Conservation (phyloP, 805 yeast genomes). For the Saccharomycopsis sp. region DNA sequence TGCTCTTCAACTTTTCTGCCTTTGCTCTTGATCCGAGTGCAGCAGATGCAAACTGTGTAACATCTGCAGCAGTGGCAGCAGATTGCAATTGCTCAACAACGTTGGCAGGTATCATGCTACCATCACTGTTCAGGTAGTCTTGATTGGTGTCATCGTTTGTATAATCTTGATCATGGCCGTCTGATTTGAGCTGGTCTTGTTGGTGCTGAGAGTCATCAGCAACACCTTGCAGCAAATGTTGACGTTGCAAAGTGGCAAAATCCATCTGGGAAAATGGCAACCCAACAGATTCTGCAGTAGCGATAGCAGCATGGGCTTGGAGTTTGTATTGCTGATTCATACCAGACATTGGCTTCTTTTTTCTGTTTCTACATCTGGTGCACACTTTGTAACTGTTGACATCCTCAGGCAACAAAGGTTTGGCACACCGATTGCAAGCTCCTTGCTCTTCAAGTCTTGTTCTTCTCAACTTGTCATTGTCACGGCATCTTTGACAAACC, state of each 20-base stretch:
- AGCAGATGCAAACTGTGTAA: slow-evolving; percentile 9
- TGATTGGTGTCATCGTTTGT: too few species aligned
- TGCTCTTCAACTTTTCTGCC: slow-evolving; percentile 1
- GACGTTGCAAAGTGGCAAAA: slow-evolving; percentile 1
- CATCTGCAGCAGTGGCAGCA: slow-evolving; percentile 12
- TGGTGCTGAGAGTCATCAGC: too few species aligned
- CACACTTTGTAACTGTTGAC: slow-evolving; percentile 50
- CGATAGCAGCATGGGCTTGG: slow-evolving; percentile 5
- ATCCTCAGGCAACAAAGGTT: slow-evolving; percentile 36
- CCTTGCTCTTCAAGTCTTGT: slow-evolving; percentile 48
- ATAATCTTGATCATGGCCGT: not conserved
- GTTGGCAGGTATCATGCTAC: slow-evolving; percentile 8
- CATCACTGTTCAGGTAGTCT: too few species aligned
- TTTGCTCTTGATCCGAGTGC: slow-evolving; percentile 9
- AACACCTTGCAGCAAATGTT: slow-evolving; percentile 18
- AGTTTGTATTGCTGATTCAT: too few species aligned
- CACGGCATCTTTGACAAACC: slow-evolving; percentile 59
- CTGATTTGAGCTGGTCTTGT: slow-evolving; percentile 18
- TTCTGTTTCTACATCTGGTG: slow-evolving; percentile 41
- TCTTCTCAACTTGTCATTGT: slow-evolving; percentile 50
- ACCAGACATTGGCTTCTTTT: slow-evolving; percentile 30
- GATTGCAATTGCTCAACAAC: slow-evolving; percentile 20
- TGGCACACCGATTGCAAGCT: slow-evolving; percentile 55
- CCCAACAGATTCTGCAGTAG: not conserved
- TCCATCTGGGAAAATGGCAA: not conserved